Conservation (phyloP, 2,329 filamentous ascomycete genomes). For the Diaporthe eres region DNA sequence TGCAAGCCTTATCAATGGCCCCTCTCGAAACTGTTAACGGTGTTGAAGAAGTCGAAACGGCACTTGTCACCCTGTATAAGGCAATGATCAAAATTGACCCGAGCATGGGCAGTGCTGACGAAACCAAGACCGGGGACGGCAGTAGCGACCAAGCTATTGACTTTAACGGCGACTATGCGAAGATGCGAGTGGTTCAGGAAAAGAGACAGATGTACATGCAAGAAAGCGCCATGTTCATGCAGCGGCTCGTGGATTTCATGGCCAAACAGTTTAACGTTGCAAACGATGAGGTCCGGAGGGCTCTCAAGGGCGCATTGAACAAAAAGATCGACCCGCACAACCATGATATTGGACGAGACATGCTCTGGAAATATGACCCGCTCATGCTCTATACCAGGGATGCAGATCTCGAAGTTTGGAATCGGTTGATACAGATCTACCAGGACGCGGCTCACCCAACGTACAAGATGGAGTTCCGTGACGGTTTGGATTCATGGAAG, state of each 20-base stretch:
- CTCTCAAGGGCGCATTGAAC: conserved; percentile 71
- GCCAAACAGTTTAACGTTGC: conserved; percentile 83
- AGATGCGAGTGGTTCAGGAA: conserved; percentile 94
- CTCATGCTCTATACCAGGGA: conserved; percentile 91
- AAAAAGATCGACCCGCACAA: conserved; percentile 79
- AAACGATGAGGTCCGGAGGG: conserved; percentile 77
- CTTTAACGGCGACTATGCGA: conserved; percentile 82
- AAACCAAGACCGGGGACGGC: conserved; percentile 63
- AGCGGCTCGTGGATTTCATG: conserved; percentile 86
- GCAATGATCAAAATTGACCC: conserved; percentile 96
- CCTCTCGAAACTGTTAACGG: conserved; percentile 80
- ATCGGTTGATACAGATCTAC: conserved; percentile 83
- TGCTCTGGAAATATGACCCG: conserved; percentile 90
- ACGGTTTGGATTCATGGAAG: conserved; percentile 84
- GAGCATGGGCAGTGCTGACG: conserved; percentile 71
- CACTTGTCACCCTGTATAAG: conserved; percentile 87
- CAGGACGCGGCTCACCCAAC: conserved; percentile 81
- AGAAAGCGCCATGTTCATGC: conserved; percentile 83
- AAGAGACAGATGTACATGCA: conserved; percentile 91
- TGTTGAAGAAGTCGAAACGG: conserved; percentile 81
- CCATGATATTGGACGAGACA: conserved; percentile 78
- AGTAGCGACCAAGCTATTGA: conserved; percentile 62
- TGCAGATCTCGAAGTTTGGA: conserved; percentile 86
- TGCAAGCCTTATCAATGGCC: conserved; percentile 80
- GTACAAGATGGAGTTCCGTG: conserved; percentile 86